Percentiles rank a stretch among this genome's conserved stretches.
Evolutionary conservation across 2,329 filamentous ascomycete genomes (phyloP).

Genomic region (Botrytis medusae): DNA sequence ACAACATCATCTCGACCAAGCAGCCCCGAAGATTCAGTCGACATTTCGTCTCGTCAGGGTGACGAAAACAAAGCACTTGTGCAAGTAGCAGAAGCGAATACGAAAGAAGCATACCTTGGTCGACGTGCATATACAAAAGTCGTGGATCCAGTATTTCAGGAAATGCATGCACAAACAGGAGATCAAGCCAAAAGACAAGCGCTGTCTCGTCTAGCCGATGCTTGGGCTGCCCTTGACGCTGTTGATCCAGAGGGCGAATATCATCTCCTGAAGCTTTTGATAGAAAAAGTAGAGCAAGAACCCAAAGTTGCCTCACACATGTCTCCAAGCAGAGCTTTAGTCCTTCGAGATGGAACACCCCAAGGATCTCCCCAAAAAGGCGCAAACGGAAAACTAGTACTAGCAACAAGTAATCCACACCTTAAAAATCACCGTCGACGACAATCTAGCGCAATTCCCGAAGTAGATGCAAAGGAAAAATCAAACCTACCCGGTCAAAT

Average conservation of each 20-base stretch:
- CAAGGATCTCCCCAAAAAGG: conserved; percentile 46
- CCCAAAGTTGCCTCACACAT: conserved; percentile 55
- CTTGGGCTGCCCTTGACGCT: conserved; percentile 79
- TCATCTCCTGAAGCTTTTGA: conserved; percentile 74
- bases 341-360: conserved; percentile 56
- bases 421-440: conserved; percentile 73
- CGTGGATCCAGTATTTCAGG: conserved; percentile 78
- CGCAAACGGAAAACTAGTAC: conserved; percentile 59
- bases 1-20: conserved; percentile 39
- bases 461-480: conserved; percentile 48
- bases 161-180: conserved; percentile 78
- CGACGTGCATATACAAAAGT: conserved; percentile 78
- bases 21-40: conserved; percentile 32
- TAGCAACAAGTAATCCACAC: conserved; percentile 82
- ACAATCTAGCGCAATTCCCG: conserved; percentile 46
- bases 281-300: conserved; percentile 71
- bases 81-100: conserved; percentile 52
- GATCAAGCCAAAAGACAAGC: conserved; percentile 75
- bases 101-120: conserved; percentile 82
- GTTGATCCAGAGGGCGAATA: conserved; percentile 90
- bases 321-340: conserved; percentile 43
- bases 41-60: conserved; percentile 31
- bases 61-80: conserved; percentile 66
- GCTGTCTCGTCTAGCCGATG: conserved; percentile 78
- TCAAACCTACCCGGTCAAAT: conserved; percentile 56